Conservation (phyloP, 768 basidiomycete species). For the Termitomyces sp. region DNA sequence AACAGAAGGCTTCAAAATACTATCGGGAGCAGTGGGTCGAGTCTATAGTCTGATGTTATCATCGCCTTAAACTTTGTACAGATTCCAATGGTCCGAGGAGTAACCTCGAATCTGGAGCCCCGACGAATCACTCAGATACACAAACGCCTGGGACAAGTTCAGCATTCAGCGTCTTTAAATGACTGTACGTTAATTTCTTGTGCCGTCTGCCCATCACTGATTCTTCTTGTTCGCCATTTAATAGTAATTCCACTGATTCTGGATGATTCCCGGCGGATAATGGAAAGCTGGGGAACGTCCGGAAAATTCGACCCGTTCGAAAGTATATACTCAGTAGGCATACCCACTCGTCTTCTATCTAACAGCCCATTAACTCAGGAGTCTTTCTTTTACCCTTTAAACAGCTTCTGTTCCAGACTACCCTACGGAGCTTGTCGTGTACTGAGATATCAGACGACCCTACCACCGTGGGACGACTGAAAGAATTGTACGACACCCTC, state of each 20-base stretch:
- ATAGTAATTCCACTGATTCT: slow-evolving; percentile 63
- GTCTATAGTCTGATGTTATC: slow-evolving; percentile 12
- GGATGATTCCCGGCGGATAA: slow-evolving; percentile 54
- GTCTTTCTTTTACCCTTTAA: neutral
- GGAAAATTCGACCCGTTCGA: slow-evolving; percentile 72
- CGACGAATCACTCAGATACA: slow-evolving; percentile 61
- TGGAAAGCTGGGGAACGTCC: slow-evolving; percentile 61
- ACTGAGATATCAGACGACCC: slow-evolving; percentile 68
- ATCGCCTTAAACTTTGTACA: slow-evolving; percentile 23
- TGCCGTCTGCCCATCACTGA: slow-evolving; percentile 10
- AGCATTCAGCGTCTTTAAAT: slow-evolving; percentile 56
- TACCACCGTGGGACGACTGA: slow-evolving; percentile 54
- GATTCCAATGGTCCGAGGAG: slow-evolving; percentile 74
- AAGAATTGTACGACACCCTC: slow-evolving; percentile 59
- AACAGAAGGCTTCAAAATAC: slow-evolving; percentile 73
- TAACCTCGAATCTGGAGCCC: slow-evolving; percentile 65
- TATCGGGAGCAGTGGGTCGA: slow-evolving; percentile 68
- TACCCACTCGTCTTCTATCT: neutral
- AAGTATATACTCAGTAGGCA: slow-evolving; percentile 58
- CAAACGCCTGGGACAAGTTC: slow-evolving; percentile 61
- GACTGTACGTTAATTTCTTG: slow-evolving; percentile 41
- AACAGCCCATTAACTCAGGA: slow-evolving; percentile 1
- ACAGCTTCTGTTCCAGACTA: slow-evolving; percentile 70
- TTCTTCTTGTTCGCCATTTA: neutral
- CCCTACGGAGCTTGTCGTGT: slow-evolving; percentile 61